Evolutionary conservation across 2,329 filamentous ascomycete species (phyloP).

Genomic region (Colletotrichum zoysiae): DNA sequence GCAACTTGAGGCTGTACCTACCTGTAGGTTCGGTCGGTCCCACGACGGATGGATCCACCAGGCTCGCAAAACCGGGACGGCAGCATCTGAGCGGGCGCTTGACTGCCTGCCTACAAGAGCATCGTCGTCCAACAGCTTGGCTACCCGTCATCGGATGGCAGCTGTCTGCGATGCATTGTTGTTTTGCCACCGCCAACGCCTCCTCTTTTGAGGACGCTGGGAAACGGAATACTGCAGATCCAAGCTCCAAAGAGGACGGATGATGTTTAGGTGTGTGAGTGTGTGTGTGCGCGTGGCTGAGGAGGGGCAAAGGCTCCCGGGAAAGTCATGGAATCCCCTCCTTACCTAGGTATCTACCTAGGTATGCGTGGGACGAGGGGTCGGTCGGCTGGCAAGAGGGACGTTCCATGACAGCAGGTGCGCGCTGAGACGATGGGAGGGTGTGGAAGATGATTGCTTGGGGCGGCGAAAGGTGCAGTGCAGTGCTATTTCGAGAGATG

Average conservation of each 20-base stretch:
- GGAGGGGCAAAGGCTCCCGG: not conserved
- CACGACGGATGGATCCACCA: conserved; percentile 24
- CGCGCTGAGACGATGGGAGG: not conserved
- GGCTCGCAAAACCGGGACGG: conserved; percentile 32
- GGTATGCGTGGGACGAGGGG: conserved; percentile 16
- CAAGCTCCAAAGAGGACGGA: conserved; percentile 17
- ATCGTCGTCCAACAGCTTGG: not conserved
- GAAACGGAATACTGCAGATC: conserved; percentile 26
- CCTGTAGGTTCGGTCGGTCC: not conserved
- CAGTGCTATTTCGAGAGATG: conserved; percentile 12
- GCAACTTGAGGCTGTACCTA: not conserved
- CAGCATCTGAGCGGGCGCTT: conserved; percentile 24
- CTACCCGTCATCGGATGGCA: not conserved
- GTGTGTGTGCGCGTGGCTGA: not conserved
- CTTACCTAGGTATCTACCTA: not conserved
- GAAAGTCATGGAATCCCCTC: conserved; percentile 3
- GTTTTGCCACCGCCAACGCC: conserved; percentile 30
- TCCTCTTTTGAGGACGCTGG: conserved; percentile 5
- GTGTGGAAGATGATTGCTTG: conserved; percentile 21
- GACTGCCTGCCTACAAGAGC: not conserved
- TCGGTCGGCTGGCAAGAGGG: conserved; percentile 18
- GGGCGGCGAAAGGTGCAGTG: conserved; percentile 14
- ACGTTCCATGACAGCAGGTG: conserved; percentile 28
- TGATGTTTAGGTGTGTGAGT: conserved; percentile 5
- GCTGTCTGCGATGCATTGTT: conserved; percentile 2